Base-by-base conservation (phyloP, 2,329 filamentous ascomycete genomes). In the Calonectria pseudoreteaudii region DNA sequence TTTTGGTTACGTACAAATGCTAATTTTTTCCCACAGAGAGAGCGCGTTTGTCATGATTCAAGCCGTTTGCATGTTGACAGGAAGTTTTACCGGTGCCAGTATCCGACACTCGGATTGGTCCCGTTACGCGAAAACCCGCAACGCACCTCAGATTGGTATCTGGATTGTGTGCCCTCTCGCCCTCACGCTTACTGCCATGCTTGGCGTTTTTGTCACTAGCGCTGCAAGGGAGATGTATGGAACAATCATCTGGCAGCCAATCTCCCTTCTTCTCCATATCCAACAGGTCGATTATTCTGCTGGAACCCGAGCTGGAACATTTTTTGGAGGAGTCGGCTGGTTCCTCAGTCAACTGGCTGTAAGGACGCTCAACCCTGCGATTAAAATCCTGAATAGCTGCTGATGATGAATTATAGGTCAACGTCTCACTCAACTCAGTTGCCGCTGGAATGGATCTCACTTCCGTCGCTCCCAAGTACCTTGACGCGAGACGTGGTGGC, bases 31-130 rank as follows among this genome's bases (percentile, higher is more conserved):
- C 23, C 8, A 38, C 23, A 62, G 56, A 41, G 56, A 62, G 56
- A 62, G 56, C 18, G 56, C 56, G 4, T 62, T 62, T 41, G 56
- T 62, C 14, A 62, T 62, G 56, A 62, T 62, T 20, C 56, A 62
- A 41, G 56, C 56, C 0, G 56, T 62, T 13, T 62, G 56, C 23
- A 62, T 62, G 56, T 23, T 62, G 14, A 62, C 56, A 18, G 56
- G 56, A 62, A 62, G 56, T 26, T 62, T 62, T 62, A 62, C 56
- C 4, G 56, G 56, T 11, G 56, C 56, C 4, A 62, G 56, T 6
- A 62, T 62, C 9, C 34, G 56, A 36, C 56, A 62, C 23, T 62
- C 56, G 3, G 56, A 62, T 62, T 62, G 56, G 56, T 62, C 56
- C 16, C 56, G 56, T 11, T 62, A 62, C 23, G 56, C 56, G 18